phyloP scores from a whole-genome alignment of 768 basidiomycete species.

The Russula vinacea region DNA sequence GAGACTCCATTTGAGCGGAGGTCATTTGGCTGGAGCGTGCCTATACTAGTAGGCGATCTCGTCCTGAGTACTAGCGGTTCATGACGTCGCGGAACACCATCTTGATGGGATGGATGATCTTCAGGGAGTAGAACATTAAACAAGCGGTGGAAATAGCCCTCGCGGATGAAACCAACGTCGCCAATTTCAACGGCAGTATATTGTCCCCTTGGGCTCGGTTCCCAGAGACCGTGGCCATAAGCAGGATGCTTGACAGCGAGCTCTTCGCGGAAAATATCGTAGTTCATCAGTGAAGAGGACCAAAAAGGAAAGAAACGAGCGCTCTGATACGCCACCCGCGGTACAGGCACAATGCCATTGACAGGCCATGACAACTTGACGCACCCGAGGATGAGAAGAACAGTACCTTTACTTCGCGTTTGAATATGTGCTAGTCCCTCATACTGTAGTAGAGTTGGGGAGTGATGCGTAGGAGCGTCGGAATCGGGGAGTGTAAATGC shows the following conservation, averaged over 20 bases:
- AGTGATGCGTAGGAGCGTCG: neutral
- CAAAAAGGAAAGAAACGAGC: too few species aligned
- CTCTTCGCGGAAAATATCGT: slow-evolving; percentile 9
- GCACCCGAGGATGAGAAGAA: neutral
- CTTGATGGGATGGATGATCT: neutral
- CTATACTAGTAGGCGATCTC: neutral
- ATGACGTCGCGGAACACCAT: neutral
- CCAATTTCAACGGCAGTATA: neutral
- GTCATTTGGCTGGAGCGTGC: neutral
- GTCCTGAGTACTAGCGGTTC: neutral
- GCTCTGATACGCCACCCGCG: neutral
- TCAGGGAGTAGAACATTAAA: slow-evolving; percentile 1
- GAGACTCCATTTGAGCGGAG: neutral
- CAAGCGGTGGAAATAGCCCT: slow-evolving; percentile 5
- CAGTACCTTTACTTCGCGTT: neutral
- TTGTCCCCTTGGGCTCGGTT: neutral
- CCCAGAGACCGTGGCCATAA: slow-evolving; percentile 9
- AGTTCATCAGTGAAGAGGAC: neutral
- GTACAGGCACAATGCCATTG: too few species aligned
- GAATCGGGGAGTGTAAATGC: slow-evolving; percentile 9
- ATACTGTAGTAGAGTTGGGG: neutral
- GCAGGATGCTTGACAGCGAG: neutral
- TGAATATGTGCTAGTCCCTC: slow-evolving; percentile 3
- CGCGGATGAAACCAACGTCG: slow-evolving; percentile 8
- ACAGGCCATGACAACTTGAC: too few species aligned